These are phyloP conservation scores for Suillus hirtellus DNA, from an alignment of 768 basidiomycete genomes.

Conservation along the genomic window DNA sequence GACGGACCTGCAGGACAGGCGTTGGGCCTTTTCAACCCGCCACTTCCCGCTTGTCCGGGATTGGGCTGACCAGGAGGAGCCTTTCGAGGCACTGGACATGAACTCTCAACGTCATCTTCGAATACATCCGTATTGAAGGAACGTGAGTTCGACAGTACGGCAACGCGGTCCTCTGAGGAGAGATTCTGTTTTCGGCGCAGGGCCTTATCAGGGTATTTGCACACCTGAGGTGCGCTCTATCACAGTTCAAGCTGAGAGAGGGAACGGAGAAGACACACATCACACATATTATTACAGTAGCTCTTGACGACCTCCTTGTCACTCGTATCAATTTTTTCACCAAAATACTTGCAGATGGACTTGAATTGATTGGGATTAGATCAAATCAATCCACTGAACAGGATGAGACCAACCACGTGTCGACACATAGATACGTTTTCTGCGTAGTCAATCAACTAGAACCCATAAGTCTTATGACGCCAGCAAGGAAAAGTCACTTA, in stretches of 20 bases:
- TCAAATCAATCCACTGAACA: neutral
- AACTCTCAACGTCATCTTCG: neutral
- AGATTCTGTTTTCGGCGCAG: constrained; percentile 49
- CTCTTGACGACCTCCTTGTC: constrained; percentile 44
- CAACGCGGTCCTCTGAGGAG: constrained; percentile 39
- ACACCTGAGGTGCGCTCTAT: constrained; percentile 50
- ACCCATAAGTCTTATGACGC: neutral
- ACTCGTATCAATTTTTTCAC: constrained; percentile 57
- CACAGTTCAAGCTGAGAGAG: neutral
- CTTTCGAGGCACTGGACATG: neutral
- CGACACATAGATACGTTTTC: constrained; percentile 63
- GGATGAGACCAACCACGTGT: constrained; percentile 57
- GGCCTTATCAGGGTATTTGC: constrained; percentile 75
- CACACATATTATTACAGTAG: constrained; percentile 80
- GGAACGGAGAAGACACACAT: constrained; percentile 47
- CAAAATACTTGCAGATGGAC: constrained; percentile 82
- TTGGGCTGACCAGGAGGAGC: neutral
- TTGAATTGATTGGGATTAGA: constrained; percentile 25
- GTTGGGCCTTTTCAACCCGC: constrained; percentile 26
- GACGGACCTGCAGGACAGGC: constrained; percentile 15
- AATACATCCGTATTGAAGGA: neutral
- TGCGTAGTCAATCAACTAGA: constrained; percentile 51
- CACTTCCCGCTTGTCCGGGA: constrained; percentile 8
- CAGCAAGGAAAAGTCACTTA: constrained; percentile 38
- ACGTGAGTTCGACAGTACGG: constrained; percentile 19